Conservation (phyloP, 257 asterid genomes). For the Solanum chaucha region DNA sequence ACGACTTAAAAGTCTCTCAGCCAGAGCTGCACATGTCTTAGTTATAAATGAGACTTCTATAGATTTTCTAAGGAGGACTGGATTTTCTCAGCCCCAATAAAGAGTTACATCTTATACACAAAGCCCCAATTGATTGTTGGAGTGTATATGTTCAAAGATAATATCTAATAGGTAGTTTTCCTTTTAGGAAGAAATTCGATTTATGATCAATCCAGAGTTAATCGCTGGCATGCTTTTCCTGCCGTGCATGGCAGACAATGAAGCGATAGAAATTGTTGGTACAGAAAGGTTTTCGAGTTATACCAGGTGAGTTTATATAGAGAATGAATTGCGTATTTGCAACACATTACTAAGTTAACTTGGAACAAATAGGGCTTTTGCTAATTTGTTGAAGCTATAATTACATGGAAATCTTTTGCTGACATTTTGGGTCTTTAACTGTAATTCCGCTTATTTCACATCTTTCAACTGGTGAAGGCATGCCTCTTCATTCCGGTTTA, state of each 20-base stretch:
- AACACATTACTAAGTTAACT: not conserved
- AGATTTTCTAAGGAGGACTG: not conserved
- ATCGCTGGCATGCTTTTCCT: slow-evolving; percentile 66
- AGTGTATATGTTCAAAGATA: not conserved
- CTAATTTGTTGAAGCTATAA: not conserved
- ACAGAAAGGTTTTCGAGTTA: slow-evolving; percentile 75
- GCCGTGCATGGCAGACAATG: slow-evolving; percentile 72
- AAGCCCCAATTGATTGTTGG: not conserved
- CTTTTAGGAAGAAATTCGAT: slow-evolving; percentile 76
- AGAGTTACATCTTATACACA: not conserved
- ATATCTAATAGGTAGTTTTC: not conserved
- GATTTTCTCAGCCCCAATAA: not conserved
- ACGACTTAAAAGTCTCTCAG: not conserved
- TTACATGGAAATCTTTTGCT: not conserved
- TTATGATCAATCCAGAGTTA: slow-evolving; percentile 90
- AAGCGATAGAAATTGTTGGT: slow-evolving; percentile 82
- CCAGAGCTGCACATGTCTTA: not conserved
- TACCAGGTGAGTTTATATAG: slow-evolving; percentile 34
- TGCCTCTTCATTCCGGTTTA: slow-evolving; percentile 75
- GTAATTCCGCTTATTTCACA: not conserved
- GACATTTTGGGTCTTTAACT: not conserved
- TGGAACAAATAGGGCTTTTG: not conserved
- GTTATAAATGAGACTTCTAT: not conserved
- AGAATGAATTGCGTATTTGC: not conserved
- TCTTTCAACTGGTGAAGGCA: slow-evolving; percentile 17